Conservation (phyloP, 2,329 filamentous ascomycete species). For the Periconia digitata region DNA sequence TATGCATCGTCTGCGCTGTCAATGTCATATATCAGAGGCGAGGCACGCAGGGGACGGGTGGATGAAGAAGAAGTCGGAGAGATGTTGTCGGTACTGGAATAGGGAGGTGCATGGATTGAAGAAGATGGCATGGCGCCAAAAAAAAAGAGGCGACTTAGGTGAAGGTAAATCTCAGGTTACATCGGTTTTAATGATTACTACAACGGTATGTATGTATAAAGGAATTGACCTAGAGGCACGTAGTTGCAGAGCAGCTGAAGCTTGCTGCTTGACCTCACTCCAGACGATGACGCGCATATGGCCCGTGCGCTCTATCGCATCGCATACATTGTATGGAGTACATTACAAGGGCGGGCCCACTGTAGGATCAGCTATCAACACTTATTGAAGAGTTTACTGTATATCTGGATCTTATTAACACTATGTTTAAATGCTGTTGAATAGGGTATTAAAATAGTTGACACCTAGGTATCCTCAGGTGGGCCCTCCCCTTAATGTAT, state of each 20-base stretch:
- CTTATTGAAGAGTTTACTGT: too few relatives aligned
- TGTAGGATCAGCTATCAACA: too few relatives aligned
- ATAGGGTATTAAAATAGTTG: too few relatives aligned
- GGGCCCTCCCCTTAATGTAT: too few relatives aligned
- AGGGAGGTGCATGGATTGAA: background rate
- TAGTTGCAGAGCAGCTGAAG: background rate
- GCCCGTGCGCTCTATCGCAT: background rate
- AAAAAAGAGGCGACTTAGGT: background rate
- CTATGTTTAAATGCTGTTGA: too few relatives aligned
- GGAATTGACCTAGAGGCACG: background rate
- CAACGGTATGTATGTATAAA: too few relatives aligned
- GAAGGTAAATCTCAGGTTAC: background rate
- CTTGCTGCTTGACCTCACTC: background rate
- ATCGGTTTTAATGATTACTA: background rate
- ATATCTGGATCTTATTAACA: too few relatives aligned
- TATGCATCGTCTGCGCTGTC: constrained; percentile 18
- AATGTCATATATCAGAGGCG: background rate
- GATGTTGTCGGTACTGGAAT: background rate
- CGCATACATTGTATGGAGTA: too few relatives aligned
- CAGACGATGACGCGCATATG: background rate
- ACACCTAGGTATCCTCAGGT: too few relatives aligned
- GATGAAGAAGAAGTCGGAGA: background rate
- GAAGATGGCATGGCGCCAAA: background rate
- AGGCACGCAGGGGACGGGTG: background rate
- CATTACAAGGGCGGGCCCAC: too few relatives aligned